Conservation (phyloP, 306 rosid species). For the Vachellia pachyceras region DNA sequence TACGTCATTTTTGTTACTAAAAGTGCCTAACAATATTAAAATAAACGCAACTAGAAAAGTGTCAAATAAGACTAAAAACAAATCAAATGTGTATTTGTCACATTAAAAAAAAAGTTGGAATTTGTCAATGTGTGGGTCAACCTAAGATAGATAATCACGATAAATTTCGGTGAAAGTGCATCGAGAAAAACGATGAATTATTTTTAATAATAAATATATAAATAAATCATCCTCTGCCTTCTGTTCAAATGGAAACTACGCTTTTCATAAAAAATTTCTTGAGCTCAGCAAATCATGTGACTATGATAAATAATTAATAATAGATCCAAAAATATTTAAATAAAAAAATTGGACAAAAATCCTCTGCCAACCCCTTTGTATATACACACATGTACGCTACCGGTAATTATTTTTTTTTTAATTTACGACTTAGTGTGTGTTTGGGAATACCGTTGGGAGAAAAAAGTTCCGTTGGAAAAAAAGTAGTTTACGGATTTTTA, state of each 20-base stretch:
- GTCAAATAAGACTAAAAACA: background rate
- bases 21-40: background rate
- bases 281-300: constrained; percentile 7
- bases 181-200: background rate
- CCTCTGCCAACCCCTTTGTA: no score
- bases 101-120: background rate
- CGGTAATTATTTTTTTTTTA: no score
- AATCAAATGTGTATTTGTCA: background rate
- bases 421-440: no score
- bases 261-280: background rate
- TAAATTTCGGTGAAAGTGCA: background rate
- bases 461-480: no score
- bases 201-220: background rate
- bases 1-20: background rate
- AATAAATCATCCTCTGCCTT: background rate
- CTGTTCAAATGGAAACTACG: background rate
- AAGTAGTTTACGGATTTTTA: no score
- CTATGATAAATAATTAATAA: background rate
- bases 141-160: constrained; percentile 7
- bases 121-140: background rate
- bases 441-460: no score
- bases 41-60: background rate
- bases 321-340: background rate
- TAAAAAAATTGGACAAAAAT: background rate
- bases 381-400: no score